phyloP scores from a whole-genome alignment of 139 green algal genomes.

The Auxenochlorella pyrenoidosa region DNA sequence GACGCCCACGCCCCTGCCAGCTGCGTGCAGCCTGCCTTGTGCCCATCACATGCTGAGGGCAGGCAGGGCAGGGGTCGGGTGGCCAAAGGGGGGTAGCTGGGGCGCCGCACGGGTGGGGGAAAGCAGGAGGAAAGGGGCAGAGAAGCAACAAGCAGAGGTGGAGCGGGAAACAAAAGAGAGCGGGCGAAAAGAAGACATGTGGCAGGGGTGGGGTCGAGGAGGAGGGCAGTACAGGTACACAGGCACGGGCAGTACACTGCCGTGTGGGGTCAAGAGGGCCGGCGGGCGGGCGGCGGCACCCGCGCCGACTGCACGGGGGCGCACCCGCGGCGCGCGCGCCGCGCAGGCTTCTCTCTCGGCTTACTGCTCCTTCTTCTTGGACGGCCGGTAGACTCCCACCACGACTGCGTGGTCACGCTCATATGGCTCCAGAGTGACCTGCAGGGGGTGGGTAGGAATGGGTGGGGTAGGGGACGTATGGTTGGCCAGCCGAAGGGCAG shows the following conservation, averaged over 20 bases:
- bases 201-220: neutral
- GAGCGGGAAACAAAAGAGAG: neutral
- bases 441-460: constrained; percentile 13
- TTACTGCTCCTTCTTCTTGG: constrained; percentile 49
- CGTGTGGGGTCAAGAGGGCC: neutral
- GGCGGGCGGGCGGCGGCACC: neutral
- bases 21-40: too few relatives aligned
- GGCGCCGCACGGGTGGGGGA: neutral
- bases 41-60: too few relatives aligned
- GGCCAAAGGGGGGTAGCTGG: too few relatives aligned
- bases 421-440: constrained; percentile 99
- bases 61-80: too few relatives aligned
- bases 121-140: neutral
- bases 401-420: constrained; percentile 99
- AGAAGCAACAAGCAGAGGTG: constrained; percentile 7
- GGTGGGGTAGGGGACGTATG: neutral
- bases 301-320: neutral
- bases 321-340: too few relatives aligned
- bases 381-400: constrained; percentile 79
- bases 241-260: neutral
- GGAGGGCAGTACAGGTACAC: neutral
- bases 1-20: too few relatives aligned
- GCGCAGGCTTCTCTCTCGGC: neutral
- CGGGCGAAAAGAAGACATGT: neutral
- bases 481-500: too few relatives aligned